phyloP scores from a whole-genome alignment of 371 early-diverging fungal species.

The Mucor saturninus region DNA sequence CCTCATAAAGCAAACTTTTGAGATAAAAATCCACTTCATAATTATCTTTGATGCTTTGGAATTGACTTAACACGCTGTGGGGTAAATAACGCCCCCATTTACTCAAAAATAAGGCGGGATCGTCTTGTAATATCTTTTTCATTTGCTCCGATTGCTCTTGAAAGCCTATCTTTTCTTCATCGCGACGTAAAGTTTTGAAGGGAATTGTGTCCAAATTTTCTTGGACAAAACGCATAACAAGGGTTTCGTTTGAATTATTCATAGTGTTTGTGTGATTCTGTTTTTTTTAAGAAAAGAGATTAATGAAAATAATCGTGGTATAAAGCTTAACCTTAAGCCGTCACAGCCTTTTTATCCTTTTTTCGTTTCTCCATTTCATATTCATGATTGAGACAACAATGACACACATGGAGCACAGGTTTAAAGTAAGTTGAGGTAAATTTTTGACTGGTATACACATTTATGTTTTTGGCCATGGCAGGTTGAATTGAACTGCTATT shows the following conservation, averaged over 20 bases:
- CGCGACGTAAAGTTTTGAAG: slow-evolving; percentile 46
- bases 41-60: slow-evolving; percentile 29
- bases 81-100: slow-evolving; percentile 55
- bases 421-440: slow-evolving; percentile 4
- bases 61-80: slow-evolving; percentile 31
- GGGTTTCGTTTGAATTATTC: slow-evolving; percentile 14
- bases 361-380: neutral
- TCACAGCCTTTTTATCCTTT: neutral
- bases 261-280: neutral
- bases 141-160: slow-evolving; percentile 41
- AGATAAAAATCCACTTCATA: slow-evolving; percentile 55
- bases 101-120: slow-evolving; percentile 53
- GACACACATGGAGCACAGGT: neutral
- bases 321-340: neutral
- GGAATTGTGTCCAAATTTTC: slow-evolving; percentile 36
- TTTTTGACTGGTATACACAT: neutral
- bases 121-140: slow-evolving; percentile 28
- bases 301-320: neutral
- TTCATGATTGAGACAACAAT: slow-evolving; percentile 1
- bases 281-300: neutral
- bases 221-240: slow-evolving; percentile 20
- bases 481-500: slow-evolving; percentile 29
- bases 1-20: slow-evolving; percentile 25
- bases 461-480: neutral
- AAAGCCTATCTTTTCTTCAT: slow-evolving; percentile 36